These are phyloP conservation scores for Trypanosoma melophagium DNA, from an alignment of 208 protist species.

Conservation along the genomic window DNA sequence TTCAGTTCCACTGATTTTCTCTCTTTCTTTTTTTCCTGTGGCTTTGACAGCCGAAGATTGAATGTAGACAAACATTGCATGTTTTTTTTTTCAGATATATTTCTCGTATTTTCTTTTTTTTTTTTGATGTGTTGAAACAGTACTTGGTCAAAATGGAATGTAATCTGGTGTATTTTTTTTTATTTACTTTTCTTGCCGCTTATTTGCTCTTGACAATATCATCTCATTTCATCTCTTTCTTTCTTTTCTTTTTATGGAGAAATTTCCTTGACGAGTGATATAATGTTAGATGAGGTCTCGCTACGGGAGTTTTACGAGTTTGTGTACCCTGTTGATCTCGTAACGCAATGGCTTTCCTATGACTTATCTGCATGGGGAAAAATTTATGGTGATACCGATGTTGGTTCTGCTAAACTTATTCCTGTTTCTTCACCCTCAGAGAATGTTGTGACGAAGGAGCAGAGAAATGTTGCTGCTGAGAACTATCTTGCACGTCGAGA, in stretches of 20 bases:
- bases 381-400: neutral
- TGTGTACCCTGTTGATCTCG: slow-evolving; percentile 80
- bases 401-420: neutral
- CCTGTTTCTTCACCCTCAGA: neutral
- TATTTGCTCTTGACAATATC: neutral
- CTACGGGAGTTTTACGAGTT: slow-evolving; percentile 89
- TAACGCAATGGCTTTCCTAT: slow-evolving; percentile 83
- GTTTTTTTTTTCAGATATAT: neutral
- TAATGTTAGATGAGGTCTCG: slow-evolving; percentile 65
- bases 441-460: slow-evolving; percentile 12
- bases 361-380: slow-evolving; percentile 21
- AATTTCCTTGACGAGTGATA: neutral
- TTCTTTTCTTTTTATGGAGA: slow-evolving; percentile 1
- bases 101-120: neutral
- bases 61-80: slow-evolving; percentile 1
- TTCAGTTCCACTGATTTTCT: slow-evolving; percentile 16
- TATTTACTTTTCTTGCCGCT: neutral
- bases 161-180: neutral
- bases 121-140: neutral
- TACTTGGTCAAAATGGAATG: neutral
- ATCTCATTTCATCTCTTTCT: slow-evolving; percentile 17
- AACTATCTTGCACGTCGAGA: slow-evolving; percentile 81
- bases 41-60: neutral
- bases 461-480: slow-evolving; percentile 29
- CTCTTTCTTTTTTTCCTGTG: neutral